Conservation (phyloP, 768 basidiomycete species). For the Mycena kentingensis region DNA sequence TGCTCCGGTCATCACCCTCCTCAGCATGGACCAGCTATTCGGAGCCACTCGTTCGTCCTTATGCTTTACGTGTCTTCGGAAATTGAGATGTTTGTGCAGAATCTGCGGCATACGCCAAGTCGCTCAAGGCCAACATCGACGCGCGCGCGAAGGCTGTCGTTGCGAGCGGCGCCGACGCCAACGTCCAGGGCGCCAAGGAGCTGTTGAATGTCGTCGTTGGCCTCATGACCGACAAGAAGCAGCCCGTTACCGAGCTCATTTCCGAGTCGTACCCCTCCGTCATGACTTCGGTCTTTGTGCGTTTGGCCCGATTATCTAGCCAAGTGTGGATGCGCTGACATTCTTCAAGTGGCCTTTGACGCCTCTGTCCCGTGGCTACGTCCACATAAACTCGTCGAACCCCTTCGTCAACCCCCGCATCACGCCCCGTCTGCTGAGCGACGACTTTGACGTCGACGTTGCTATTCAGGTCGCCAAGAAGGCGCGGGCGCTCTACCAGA, state of each 20-base stretch:
- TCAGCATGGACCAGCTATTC: conserved; percentile 16
- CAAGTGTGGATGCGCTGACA: neutral
- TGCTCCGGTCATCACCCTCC: conserved; percentile 15
- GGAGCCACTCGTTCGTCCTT: conserved; percentile 8
- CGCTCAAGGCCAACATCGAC: conserved; percentile 1
- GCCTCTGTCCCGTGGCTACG: conserved; percentile 11
- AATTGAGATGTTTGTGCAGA: neutral
- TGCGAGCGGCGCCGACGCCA: conserved; percentile 2
- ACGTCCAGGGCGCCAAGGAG: conserved; percentile 6
- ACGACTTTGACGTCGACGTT: conserved; percentile 14
- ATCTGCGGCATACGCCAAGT: neutral
- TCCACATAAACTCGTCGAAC: conserved; percentile 17
- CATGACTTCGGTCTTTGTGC: conserved; percentile 10
- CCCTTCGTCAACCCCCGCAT: conserved; percentile 12
- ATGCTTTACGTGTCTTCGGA: neutral
- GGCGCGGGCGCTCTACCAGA: conserved; percentile 9
- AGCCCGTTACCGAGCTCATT: conserved; percentile 13
- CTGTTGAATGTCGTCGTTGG: conserved; percentile 6
- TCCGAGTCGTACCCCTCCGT: conserved; percentile 12
- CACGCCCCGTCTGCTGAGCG: conserved; percentile 14
- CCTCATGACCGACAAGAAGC: conserved; percentile 12
- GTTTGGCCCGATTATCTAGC: neutral
- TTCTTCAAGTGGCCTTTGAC: conserved; percentile 9
- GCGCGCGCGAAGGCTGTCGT: conserved; percentile 13
- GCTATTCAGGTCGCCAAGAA: conserved; percentile 6